A percentile compares a stretch with the other conserved stretches of the same genome.
phyloP scores from a whole-genome alignment of 2,329 filamentous ascomycete species.

The Aureobasidium zeae region DNA sequence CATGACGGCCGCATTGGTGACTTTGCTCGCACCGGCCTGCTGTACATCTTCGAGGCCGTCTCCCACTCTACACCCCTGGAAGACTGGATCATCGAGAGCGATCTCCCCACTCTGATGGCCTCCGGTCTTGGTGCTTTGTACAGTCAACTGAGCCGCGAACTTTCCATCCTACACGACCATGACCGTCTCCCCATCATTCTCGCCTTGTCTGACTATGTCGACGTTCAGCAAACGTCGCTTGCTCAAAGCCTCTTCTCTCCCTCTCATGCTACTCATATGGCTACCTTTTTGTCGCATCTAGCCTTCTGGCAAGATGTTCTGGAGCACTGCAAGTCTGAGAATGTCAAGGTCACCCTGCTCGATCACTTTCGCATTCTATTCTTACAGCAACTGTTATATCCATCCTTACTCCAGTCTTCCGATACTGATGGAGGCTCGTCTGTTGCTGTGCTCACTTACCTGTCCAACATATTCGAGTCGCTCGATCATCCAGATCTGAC shows the following conservation, averaged over 20 bases:
- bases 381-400: slow-evolving; percentile 89
- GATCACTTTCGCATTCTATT: slow-evolving; percentile 98
- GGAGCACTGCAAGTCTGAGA: slow-evolving; percentile 84
- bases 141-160: slow-evolving; percentile 62
- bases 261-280: slow-evolving; percentile 75
- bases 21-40: slow-evolving; percentile 84
- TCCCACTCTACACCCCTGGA: slow-evolving; percentile 74
- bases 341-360: slow-evolving; percentile 84
- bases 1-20: slow-evolving; percentile 90
- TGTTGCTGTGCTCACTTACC: slow-evolving; percentile 87
- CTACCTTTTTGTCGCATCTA: slow-evolving; percentile 89
- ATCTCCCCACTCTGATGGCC: slow-evolving; percentile 93
- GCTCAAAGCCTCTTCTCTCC: slow-evolving; percentile 64
- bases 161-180: slow-evolving; percentile 68
- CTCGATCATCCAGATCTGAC: slow-evolving; percentile 91
- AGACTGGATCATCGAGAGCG: slow-evolving; percentile 94
- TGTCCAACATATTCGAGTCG: slow-evolving; percentile 81
- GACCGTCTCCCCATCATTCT: slow-evolving; percentile 74
- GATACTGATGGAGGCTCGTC: slow-evolving; percentile 96
- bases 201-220: slow-evolving; percentile 78
- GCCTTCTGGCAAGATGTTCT: slow-evolving; percentile 97
- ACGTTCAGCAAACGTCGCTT: slow-evolving; percentile 59
- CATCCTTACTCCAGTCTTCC: slow-evolving; percentile 89
- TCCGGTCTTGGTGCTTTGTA: slow-evolving; percentile 78
- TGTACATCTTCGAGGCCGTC: slow-evolving; percentile 93